Base-by-base conservation (phyloP, 2,329 filamentous ascomycete species). In the Cladosporium oxysporum region DNA sequence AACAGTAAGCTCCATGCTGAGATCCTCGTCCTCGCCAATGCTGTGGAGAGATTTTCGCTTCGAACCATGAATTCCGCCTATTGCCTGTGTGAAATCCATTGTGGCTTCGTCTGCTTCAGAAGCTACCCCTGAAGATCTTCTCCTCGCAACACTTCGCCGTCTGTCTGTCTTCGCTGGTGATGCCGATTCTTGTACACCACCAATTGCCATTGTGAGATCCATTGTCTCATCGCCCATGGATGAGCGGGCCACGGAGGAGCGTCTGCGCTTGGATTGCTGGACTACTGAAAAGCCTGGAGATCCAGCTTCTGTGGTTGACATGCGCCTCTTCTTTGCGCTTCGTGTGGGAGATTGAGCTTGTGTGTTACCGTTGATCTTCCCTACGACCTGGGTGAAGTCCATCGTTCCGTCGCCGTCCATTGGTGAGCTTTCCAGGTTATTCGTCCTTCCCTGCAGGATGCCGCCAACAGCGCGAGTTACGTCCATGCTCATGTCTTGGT, bases 401-500 rank as follows among this genome's bases (percentile, higher is more conserved):
- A 86, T 83, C 31, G 81, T 84, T 68, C 80, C 80, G 65, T 84
- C 83, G 8, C 63, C 72, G 33, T 79, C 79, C 23, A 74, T 67
- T 1, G 75, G 76, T 18, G 81, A 79, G 67, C 76, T 77, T 44
- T 76, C 74, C 3, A 71, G 71, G 59, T 73, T 68, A 58, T 41
- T 55, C 55, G 52, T 70, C 63, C 59, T 77, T 72, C 78, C 83
- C 5, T 84, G 80, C 23, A 97, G 78, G 63, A 98, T 97, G 3
- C 89, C 87, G 10, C 94, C 94, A 62, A 96, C 83, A 10, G 88
- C 91, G 64, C 87, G 88, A 1, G 94, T 97, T 8, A 97, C 91
- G 72, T 98, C 94, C 94, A 98, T 97, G 26, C 92, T 95, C 83
- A 96, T 89, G 47, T 93, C 91, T 14, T 82, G 81, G 12, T 84